Conservation (phyloP, 805 yeast genomes). For the Candida dajiaensis region DNA sequence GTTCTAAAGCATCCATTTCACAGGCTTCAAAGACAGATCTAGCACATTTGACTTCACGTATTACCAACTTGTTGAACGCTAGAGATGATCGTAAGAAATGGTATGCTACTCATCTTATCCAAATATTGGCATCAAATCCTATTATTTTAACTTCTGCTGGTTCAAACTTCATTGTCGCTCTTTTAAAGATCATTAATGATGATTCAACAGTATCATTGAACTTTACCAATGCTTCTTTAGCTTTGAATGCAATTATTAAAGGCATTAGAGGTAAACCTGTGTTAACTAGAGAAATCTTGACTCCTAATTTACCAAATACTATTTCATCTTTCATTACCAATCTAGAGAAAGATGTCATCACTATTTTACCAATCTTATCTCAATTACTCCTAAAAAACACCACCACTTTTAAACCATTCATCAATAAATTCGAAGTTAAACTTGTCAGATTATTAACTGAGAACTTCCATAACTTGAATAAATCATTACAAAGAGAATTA, state of each 20-base stretch:
- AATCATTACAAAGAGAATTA: conserved; percentile 33
- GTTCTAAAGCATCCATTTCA: conserved; percentile 26
- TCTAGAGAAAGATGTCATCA: conserved; percentile 28
- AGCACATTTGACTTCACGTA: conserved; percentile 39
- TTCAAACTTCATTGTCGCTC: conserved; percentile 28
- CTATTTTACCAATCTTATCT: conserved; percentile 34
- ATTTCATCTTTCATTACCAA: conserved; percentile 47
- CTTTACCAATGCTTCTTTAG: conserved; percentile 26
- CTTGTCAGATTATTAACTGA: conserved; percentile 31
- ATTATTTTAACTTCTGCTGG: conserved; percentile 32
- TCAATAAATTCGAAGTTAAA: conserved; percentile 50
- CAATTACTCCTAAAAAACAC: conserved; percentile 51
- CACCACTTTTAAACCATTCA: conserved; percentile 78
- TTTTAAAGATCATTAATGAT: conserved; percentile 31
- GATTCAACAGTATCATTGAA: conserved; percentile 24
- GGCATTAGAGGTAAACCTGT: conserved; percentile 75
- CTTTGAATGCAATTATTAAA: conserved; percentile 26
- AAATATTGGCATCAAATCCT: conserved; percentile 20
- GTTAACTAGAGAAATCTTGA: conserved; percentile 73
- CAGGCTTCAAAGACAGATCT: conserved; percentile 44
- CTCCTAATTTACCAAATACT: conserved; percentile 68
- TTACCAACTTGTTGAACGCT: conserved; percentile 28
- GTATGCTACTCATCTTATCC: conserved; percentile 30
- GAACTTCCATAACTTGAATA: conserved; percentile 35
- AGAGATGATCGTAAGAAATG: conserved; percentile 29